Percentiles rank a stretch among this genome's conserved stretches.
Evolutionary conservation across 257 asterid species (phyloP).

Genomic region (Gardenia jasminoides): DNA sequence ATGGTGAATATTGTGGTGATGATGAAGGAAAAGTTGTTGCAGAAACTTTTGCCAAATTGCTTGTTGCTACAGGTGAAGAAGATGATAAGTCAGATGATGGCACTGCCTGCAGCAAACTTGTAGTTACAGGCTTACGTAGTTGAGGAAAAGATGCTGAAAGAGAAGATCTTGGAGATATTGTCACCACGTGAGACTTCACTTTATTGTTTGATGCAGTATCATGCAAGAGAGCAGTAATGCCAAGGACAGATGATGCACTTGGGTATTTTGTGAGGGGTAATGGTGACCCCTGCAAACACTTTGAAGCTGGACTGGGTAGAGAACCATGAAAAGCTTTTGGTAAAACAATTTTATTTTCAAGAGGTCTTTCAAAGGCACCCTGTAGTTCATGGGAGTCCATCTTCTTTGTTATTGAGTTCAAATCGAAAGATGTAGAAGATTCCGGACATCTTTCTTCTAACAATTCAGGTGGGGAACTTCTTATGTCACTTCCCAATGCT

Average conservation of each 20-base stretch:
- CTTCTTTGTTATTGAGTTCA: conserved; percentile 14
- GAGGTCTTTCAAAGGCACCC: conserved; percentile 34
- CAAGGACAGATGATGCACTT: conserved; percentile 48
- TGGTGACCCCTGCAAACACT: conserved; percentile 34
- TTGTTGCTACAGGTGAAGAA: conserved; percentile 20
- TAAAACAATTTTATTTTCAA: conserved; percentile 42
- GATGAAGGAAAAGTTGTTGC: conserved; percentile 24
- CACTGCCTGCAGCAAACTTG: conserved; percentile 17
- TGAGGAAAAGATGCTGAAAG: conserved; percentile 33
- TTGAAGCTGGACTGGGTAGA: conserved; percentile 30
- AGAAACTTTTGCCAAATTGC: conserved; percentile 18
- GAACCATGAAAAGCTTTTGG: conserved; percentile 27
- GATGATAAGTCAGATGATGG: conserved; percentile 15
- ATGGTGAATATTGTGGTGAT: conserved; percentile 20
- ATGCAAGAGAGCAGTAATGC: conserved; percentile 67
- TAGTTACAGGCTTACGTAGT: conserved; percentile 18
- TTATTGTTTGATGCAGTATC: conserved; percentile 37
- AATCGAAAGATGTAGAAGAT: not conserved
- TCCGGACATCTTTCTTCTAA: not conserved
- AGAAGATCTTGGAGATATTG: conserved; percentile 25
- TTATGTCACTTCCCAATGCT: conserved; percentile 19
- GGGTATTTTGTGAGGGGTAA: conserved; percentile 45
- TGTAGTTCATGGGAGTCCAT: conserved; percentile 27
- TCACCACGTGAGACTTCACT: conserved; percentile 19
- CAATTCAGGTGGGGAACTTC: conserved; percentile 6